A percentile compares a stretch with the other conserved stretches of the same genome.
Evolutionary conservation across 495 filamentous ascomycete genomes (phyloP).

Genomic region (Penicillium macrosclerotiorum): DNA sequence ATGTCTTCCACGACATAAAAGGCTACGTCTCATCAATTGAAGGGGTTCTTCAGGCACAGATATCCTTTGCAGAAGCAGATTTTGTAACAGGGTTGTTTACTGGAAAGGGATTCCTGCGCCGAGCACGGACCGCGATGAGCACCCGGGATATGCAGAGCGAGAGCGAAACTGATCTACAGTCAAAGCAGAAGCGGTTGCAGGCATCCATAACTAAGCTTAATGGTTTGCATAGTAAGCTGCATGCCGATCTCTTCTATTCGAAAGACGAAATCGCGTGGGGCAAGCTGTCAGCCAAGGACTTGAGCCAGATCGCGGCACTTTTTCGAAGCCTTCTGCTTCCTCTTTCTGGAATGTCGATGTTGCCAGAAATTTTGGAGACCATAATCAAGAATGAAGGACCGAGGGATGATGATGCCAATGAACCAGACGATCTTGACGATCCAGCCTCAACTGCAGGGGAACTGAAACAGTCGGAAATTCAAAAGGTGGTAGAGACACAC

Average conservation of each 20-base stretch:
- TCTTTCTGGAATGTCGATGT: constrained; percentile 63
- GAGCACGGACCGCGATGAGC: constrained; percentile 21
- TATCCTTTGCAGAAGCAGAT: constrained; percentile 51
- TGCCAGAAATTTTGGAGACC: constrained; percentile 68
- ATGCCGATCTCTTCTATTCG: constrained; percentile 65
- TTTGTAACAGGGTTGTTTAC: constrained; percentile 20
- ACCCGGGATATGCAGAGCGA: constrained; percentile 17
- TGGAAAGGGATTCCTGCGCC: constrained; percentile 20
- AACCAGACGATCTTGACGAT: constrained; percentile 21
- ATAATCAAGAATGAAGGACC: constrained; percentile 33
- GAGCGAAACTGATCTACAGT: constrained; percentile 38
- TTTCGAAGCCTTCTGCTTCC: constrained; percentile 61
- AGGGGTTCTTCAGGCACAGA: constrained; percentile 53
- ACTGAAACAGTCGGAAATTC: constrained; percentile 22
- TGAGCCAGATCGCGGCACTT: constrained; percentile 52
- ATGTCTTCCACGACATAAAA: constrained; percentile 56
- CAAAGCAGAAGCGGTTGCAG: constrained; percentile 43
- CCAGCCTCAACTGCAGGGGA: constrained; percentile 33
- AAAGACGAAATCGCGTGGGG: constrained; percentile 70
- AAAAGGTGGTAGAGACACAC: constrained; percentile 56
- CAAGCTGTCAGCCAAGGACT: constrained; percentile 63
- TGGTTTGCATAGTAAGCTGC: constrained; percentile 62
- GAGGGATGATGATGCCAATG: constrained; percentile 3
- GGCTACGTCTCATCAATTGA: constrained; percentile 51
- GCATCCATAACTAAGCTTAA: constrained; percentile 47